A percentile compares a stretch with the other conserved stretches of the same genome.
These are phyloP conservation scores for Saprolegnia parasitica DNA, from an alignment of 352 stramenopile genomes.

Conservation along the genomic window DNA sequence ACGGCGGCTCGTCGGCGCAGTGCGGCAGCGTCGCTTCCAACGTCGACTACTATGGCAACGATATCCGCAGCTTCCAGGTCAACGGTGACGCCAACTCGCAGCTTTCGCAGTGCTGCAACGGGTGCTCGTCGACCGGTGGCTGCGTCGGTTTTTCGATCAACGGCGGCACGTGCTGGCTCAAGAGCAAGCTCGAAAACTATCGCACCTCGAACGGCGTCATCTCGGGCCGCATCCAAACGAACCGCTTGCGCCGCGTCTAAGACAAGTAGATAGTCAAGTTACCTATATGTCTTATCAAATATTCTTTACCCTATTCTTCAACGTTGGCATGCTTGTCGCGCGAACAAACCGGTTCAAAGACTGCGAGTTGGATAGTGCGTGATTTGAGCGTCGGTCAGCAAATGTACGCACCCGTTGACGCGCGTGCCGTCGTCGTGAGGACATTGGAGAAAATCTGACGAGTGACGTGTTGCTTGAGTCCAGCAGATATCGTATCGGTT, in stretches of 20 bases:
- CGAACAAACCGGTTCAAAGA: too few species aligned
- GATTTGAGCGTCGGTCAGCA: too few species aligned
- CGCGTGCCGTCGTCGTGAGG: too few species aligned
- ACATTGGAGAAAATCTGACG: too few species aligned
- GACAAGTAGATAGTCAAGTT: not conserved
- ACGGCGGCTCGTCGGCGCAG: not conserved
- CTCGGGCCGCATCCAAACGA: not conserved
- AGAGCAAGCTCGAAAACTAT: not conserved
- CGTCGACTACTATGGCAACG: not conserved
- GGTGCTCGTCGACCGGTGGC: not conserved
- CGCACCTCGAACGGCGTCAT: not conserved
- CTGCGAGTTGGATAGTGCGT: too few species aligned
- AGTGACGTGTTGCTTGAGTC: too few species aligned
- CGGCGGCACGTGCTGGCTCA: constrained; percentile 18
- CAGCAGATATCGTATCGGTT: too few species aligned
- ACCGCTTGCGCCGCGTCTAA: not conserved
- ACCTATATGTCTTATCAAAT: not conserved
- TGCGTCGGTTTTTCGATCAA: not conserved
- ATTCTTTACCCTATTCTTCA: not conserved
- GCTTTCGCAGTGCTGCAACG: not conserved
- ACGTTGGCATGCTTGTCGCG: not conserved
- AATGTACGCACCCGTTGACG: too few species aligned
- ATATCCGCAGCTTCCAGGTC: not conserved
- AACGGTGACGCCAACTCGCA: too few species aligned
- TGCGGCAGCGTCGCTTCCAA: constrained; percentile 1